Base-by-base conservation (phyloP, 2,329 filamentous ascomycete species). In the Cercospora nicotianae region DNA sequence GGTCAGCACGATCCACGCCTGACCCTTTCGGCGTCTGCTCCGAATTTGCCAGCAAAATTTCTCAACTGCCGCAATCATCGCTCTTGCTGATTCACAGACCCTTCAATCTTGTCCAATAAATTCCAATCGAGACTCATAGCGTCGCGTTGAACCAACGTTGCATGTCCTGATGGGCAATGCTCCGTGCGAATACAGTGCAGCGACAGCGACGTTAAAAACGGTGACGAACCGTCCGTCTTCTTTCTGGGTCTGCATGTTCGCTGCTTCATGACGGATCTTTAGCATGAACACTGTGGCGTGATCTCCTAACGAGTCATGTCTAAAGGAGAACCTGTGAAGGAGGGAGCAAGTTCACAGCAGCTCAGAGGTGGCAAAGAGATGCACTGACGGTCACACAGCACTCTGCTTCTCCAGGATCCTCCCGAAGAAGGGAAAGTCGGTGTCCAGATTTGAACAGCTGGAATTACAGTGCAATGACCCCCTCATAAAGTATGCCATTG, bases 361-460 rank as follows among this genome's bases (percentile, higher is more conserved):
- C 39, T 67, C 64, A 39, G 67, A 36, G n/a, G 61, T 65, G 5
- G 64, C 58, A 20, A 68, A 31, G 16, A 28, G 28, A 42, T 60
- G 48, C 10, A 60, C 26, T 28, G 63, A 65, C 12, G 66, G 62
- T 12, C 57, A 30, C 13, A 53, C 33, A 9, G 67, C 64, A n/a
- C 42, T 28, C 42, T 59, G 63, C 18, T 67, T 26, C 16, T 53
- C 59, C 12, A 67, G 57, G 36, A 63, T 60, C 53, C 68, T 66
- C 39, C 64, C 69, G 45, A 70, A 68, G 6, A 39, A 39, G 26
- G 64, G 69, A 39, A 68, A 70, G 0, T 67, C 61, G 13, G 59
- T 36, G 42, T 70, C 64, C 20, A 59, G 48, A 31, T 65, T 64
- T 26, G 12, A 18, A 42, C 66, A 18, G 30, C 33, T 6, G 67